A percentile compares a stretch with the other conserved stretches of the same genome.
Evolutionary conservation across 192 early-diverging fungal genomes (phyloP).

Genomic region (Coemansia sp.): DNA sequence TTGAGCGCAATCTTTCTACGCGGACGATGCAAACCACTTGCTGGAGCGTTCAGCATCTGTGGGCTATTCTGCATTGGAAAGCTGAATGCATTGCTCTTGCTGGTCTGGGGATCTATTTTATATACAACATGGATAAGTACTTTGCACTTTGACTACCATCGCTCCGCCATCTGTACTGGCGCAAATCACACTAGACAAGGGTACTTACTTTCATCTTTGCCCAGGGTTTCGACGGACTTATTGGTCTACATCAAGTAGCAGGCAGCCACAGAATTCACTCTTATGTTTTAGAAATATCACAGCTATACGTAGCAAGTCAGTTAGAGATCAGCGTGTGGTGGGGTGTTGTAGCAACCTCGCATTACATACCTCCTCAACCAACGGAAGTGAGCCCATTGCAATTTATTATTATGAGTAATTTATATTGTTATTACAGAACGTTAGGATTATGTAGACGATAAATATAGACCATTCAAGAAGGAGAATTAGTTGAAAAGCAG

Average conservation of each 20-base stretch:
- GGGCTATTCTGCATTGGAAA: slow-evolving; percentile 52
- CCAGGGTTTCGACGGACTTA: not conserved
- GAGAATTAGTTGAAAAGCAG: too few relatives aligned
- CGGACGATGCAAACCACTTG: slow-evolving; percentile 5
- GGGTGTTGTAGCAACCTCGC: not conserved
- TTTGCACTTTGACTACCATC: not conserved
- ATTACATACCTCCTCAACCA: not conserved
- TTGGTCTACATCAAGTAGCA: not conserved
- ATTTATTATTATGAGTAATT: not conserved
- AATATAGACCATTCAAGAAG: too few relatives aligned
- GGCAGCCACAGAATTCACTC: not conserved
- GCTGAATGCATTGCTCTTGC: not conserved
- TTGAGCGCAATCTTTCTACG: slow-evolving; percentile 79
- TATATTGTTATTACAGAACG: not conserved
- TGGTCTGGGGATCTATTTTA: not conserved
- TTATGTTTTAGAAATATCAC: not conserved
- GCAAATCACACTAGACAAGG: not conserved
- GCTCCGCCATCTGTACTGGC: not conserved
- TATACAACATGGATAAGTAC: not conserved
- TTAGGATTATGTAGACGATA: not conserved
- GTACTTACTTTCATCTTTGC: not conserved
- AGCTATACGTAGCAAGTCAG: not conserved
- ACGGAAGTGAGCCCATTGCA: not conserved
- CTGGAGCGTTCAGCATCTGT: slow-evolving; percentile 31
- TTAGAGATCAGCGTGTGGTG: too few relatives aligned